Base-by-base conservation (phyloP, 305 asterid genomes). In the Solanum hybrid region DNA sequence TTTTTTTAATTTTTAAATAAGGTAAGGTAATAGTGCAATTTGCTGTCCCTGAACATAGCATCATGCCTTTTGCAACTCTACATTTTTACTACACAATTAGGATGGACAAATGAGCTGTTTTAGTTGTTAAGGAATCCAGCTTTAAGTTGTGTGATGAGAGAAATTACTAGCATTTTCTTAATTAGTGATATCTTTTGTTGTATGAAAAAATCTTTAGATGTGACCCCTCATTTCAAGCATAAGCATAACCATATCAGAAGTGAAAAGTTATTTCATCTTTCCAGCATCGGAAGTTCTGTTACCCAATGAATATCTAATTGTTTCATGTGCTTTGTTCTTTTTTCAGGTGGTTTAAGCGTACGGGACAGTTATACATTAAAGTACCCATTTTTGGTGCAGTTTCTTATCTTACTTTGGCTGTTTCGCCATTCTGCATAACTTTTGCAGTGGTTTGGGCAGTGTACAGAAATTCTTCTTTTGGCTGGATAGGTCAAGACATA, bases 401-500 rank as follows among this genome's bases (percentile, higher is more conserved):
- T 75, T 96, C 98, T 20, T 91, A 95, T 89, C 96, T 96, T 69
- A 93, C 97, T 46, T 87, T 96, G 90, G 98, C 95, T 36, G 95
- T 96, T 91, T 87, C 95, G 26, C 98, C 98, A 51, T 96, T 96
- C 91, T 96, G 98, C 91, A 85, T 95, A 88, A 95, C 95, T 51
- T 94, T 94, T 90, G 95, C 96, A 34, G 95, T 94, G 75, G 91
- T 94, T 82, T 96, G 98, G 98, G 98, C 97, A 79, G 94, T 96
- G 86, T 90, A 94, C 91, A 92, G 97, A 88, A 80, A 85, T 10
- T 82, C 27, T 81, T 92, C 96, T 69, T 94, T 94, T 92, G 98
- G 98, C 87, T 96, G 98, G 98, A 94, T 96, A 64, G 98, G 98
- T 86, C 98, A 95, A 93, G 98, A 96, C 90, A 92, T 96, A 89